Percentiles rank a stretch among this genome's conserved stretches.
Conservation (phyloP, 2,329 filamentous ascomycete species). For the Ilyonectria robusta region DNA sequence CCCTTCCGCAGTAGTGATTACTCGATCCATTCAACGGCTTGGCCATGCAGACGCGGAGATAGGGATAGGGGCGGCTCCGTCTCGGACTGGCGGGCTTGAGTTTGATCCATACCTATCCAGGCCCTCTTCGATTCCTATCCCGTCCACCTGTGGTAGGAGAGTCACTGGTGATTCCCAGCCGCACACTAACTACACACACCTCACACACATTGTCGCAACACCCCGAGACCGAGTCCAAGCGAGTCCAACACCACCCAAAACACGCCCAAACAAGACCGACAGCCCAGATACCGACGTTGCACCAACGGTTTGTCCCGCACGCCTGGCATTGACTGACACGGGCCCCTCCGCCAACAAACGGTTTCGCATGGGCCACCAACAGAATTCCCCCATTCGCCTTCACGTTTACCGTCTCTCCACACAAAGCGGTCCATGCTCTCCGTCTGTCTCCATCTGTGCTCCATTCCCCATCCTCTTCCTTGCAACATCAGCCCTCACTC, state of each 20-base stretch:
- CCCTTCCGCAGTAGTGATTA: background rate
- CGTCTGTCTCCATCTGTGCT: background rate
- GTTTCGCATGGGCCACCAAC: conserved; percentile 25
- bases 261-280: conserved; percentile 2
- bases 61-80: conserved; percentile 1
- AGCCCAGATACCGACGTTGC: conserved; percentile 25
- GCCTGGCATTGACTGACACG: conserved; percentile 25
- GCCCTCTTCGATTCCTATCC: background rate
- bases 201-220: conserved; percentile 20
- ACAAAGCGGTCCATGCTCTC: background rate
- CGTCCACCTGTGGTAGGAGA: conserved; percentile 1
- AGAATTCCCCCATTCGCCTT: background rate
- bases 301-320: conserved; percentile 27
- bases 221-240: background rate
- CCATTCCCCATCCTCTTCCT: background rate
- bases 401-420: background rate
- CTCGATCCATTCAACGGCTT: conserved; percentile 12
- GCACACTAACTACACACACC: conserved; percentile 4
- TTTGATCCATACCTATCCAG: conserved; percentile 3
- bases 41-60: conserved; percentile 19
- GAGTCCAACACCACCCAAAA: conserved; percentile 6
- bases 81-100: conserved; percentile 10
- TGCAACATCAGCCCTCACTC: background rate
- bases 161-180: background rate
- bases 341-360: conserved; percentile 27